A percentile compares a stretch with the other conserved stretches of the same genome.
Conservation (phyloP, 352 stramenopile species). For the Blastocystis sp. region DNA sequence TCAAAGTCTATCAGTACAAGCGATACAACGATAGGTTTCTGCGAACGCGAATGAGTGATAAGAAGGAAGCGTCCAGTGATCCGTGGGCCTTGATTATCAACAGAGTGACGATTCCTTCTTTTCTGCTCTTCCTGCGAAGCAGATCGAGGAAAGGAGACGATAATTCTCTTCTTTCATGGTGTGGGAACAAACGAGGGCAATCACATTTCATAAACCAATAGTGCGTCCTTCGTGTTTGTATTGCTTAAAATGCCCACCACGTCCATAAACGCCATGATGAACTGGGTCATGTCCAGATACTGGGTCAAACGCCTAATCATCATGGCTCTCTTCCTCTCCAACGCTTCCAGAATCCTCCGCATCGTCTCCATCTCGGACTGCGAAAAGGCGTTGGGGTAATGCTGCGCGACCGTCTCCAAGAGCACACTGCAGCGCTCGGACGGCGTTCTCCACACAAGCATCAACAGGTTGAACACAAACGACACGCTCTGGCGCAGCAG, state of each 20-base stretch:
- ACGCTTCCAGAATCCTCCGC: not conserved
- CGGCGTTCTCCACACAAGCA: not conserved
- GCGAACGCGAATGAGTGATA: not conserved
- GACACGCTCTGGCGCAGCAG: not conserved
- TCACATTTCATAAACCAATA: constrained; percentile 23
- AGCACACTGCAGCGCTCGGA: not conserved
- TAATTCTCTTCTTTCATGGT: not conserved
- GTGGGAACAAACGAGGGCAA: not conserved
- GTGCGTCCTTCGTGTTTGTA: constrained; percentile 25
- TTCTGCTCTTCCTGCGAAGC: not conserved
- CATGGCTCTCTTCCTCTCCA: not conserved
- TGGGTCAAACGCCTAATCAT: not conserved
- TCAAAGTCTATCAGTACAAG: constrained; percentile 38
- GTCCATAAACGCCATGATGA: constrained; percentile 49
- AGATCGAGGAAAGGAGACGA: not conserved
- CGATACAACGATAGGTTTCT: constrained; percentile 34
- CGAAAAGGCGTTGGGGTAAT: constrained; percentile 8
- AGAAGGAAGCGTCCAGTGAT: constrained; percentile 25
- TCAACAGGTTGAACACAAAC: constrained; percentile 16
- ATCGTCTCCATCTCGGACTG: not conserved
- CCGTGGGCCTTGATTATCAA: not conserved
- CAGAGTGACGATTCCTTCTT: not conserved
- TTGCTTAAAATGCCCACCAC: constrained; percentile 27
- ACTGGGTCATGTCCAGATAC: constrained; percentile 9
- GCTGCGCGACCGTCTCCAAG: not conserved